These are phyloP conservation scores for Vitellaria paradoxa DNA, from an alignment of 179 eudicot species.

Conservation along the genomic window DNA sequence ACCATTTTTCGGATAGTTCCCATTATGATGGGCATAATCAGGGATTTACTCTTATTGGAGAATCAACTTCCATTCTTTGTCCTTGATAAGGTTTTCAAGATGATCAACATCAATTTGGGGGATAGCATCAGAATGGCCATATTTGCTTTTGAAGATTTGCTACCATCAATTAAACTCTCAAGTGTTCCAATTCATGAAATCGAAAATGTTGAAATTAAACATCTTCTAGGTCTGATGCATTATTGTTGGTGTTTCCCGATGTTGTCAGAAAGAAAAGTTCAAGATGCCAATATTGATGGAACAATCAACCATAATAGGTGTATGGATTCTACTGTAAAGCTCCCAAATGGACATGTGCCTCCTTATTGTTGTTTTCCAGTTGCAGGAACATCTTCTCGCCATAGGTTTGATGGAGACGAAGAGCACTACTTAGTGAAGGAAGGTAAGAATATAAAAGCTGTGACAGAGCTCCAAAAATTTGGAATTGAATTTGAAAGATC, in stretches of 20 bases:
- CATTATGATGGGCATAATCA: conserved; percentile 18
- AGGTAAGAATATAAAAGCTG: not conserved
- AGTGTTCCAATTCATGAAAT: too few species aligned
- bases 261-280: too few species aligned
- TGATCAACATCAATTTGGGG: not conserved
- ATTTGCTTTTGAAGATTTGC: not conserved
- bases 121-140: too few species aligned
- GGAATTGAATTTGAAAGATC: conserved; percentile 22
- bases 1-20: not conserved
- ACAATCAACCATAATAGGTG: too few species aligned
- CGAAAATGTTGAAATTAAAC: not conserved
- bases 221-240: not conserved
- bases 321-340: too few species aligned
- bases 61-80: conserved; percentile 28
- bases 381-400: too few species aligned
- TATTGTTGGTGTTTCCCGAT: not conserved
- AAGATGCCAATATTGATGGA: too few species aligned
- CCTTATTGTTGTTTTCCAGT: too few species aligned
- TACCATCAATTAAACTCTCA: not conserved
- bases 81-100: conserved; percentile 17
- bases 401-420: too few species aligned
- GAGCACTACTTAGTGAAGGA: too few species aligned
- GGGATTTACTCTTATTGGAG: not conserved
- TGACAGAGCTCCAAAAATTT: conserved; percentile 21
- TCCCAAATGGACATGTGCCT: too few species aligned